Base-by-base conservation (phyloP, 306 rosid species). In the Fragaria iinumae region DNA sequence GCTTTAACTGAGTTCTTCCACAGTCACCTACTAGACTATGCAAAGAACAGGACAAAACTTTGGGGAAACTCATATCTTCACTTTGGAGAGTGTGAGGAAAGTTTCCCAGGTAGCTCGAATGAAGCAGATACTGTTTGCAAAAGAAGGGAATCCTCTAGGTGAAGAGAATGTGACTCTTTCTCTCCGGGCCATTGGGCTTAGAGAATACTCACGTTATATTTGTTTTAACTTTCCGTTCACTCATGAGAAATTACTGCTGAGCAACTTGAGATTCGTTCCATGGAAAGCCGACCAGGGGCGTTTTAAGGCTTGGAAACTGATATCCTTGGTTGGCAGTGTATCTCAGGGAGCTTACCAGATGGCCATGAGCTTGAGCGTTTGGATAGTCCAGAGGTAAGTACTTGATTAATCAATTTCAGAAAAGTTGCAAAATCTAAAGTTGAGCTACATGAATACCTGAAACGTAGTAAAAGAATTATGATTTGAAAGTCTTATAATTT, bases 311-410 rank as follows among this genome's bases (percentile, higher is more conserved):
- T 95, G 99, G 99, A 95, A 82, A 79, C 93, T 80, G 97, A 95
- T 79, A 87, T 92, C 67, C 89, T 95, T 53, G 97, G 99, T 17
- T 95, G 99, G 97, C 99, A 92, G 87, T 95, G 92, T 82, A 95
- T 95, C 70, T 92, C 99, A 8, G 99, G 97, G 75, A 65, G 97
- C 79, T 80, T 95, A 67, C 97, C 97, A 2, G 99, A 92, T 63
- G 99, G 97, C 72, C 96, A 92, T 13, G 89, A 90, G 77, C 97
- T 95, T 47, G 93, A 90, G 87, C 97, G 92, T 62, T 75, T 95
- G 87, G 99, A 92, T 49, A 82, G 90, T 80, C 99, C 99, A 25
- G 29, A 92, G 97, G 99, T 94, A 59, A 70, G 87, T 14, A 7
- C n/a, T 63, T 60, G 25, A 23, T 49, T 39, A 45, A 39, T 43